phyloP scores from a whole-genome alignment of 768 basidiomycete species.

The Mycena amicta region DNA sequence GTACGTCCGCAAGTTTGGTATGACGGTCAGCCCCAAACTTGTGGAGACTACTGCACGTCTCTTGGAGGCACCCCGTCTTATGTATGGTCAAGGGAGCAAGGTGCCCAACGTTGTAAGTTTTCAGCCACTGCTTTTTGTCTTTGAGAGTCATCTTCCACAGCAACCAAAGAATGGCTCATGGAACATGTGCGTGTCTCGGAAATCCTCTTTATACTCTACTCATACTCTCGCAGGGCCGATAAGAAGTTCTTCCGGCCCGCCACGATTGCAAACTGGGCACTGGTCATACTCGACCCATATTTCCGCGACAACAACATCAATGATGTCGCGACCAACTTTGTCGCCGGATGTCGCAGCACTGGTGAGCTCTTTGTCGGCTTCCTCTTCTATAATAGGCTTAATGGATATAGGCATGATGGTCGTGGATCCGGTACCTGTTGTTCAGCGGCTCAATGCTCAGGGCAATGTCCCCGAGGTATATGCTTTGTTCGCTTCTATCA shows the following conservation, averaged over 20 bases:
- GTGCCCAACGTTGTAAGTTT: constrained; percentile 44
- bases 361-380: constrained; percentile 61
- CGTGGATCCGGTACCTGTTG: constrained; percentile 44
- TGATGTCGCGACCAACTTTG: constrained; percentile 56
- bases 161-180: constrained; percentile 66
- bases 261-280: constrained; percentile 58
- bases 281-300: constrained; percentile 67
- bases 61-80: constrained; percentile 48
- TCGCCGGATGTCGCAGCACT: constrained; percentile 51
- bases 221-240: constrained; percentile 56
- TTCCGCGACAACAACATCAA: constrained; percentile 48
- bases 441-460: constrained; percentile 60
- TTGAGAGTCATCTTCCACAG: constrained; percentile 32
- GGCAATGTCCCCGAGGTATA: constrained; percentile 50
- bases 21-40: constrained; percentile 37
- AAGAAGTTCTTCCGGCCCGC: constrained; percentile 64
- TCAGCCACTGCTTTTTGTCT: background rate
- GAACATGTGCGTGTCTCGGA: constrained; percentile 55
- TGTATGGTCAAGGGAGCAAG: constrained; percentile 46
- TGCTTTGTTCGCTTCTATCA: constrained; percentile 32
- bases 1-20: constrained; percentile 45
- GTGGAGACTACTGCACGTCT: constrained; percentile 49
- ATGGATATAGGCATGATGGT: constrained; percentile 58
- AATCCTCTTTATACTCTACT: constrained; percentile 25
- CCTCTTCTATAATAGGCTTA: constrained; percentile 27